A percentile compares a stretch with the other conserved stretches of the same genome.
These are phyloP conservation scores for Candida fluviatilis DNA, from an alignment of 805 yeast species.

Conservation along the genomic window DNA sequence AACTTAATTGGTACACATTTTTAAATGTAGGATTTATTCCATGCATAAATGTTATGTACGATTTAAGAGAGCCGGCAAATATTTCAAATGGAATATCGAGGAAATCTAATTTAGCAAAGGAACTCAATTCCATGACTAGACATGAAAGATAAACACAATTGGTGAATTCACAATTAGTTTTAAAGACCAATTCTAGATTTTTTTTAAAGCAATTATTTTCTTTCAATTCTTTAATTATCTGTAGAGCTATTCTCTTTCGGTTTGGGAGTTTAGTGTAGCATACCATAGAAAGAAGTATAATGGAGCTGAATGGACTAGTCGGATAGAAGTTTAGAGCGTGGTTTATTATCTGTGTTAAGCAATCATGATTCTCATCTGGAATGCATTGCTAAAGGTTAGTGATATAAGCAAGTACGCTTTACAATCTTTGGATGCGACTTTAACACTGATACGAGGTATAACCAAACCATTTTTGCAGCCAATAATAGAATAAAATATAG, in stretches of 20 bases:
- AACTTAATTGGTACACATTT: conserved; percentile 10
- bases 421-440: too few species aligned
- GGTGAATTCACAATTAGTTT: background rate
- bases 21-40: conserved; percentile 5
- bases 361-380: conserved; percentile 3
- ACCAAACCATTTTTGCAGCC: background rate
- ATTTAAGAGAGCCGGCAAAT: conserved; percentile 5
- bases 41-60: conserved; percentile 4
- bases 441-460: background rate
- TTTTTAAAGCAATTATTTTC: background rate
- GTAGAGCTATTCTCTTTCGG: background rate
- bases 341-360: background rate
- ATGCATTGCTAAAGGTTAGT: conserved; percentile 5
- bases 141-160: background rate
- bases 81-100: conserved; percentile 1
- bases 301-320: background rate
- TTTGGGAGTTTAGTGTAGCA: background rate
- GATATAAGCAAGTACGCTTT: too few species aligned
- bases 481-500: background rate
- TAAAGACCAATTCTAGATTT: background rate
- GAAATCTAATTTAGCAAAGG: background rate
- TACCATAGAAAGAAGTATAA: background rate
- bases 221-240: background rate
- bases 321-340: background rate
- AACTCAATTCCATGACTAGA: background rate